These are phyloP conservation scores for Irpex sp. DNA, from an alignment of 1,284 basidiomycete genomes.

Conservation along the genomic window DNA sequence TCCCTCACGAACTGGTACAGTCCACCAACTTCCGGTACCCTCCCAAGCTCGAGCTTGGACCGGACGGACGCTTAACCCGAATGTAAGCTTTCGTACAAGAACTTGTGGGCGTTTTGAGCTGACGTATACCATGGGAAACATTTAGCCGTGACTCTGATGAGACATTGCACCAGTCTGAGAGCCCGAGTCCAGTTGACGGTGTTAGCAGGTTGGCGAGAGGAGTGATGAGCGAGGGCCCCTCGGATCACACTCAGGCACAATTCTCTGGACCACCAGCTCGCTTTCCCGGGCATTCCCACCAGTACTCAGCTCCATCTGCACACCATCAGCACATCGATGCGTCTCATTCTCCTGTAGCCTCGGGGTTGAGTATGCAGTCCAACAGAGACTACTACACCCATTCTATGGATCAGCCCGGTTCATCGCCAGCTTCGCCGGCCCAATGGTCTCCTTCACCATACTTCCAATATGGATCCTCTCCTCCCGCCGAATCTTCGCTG, in stretches of 20 bases:
- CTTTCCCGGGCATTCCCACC: constrained; percentile 18
- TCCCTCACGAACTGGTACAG: constrained; percentile 67
- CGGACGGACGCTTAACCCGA: constrained; percentile 53
- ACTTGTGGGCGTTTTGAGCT: background rate
- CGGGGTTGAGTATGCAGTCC: constrained; percentile 7
- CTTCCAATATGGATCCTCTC: constrained; percentile 3
- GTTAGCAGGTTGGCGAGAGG: constrained; percentile 16
- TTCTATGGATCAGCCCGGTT: background rate
- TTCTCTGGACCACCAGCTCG: constrained; percentile 19
- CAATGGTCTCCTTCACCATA: constrained; percentile 10
- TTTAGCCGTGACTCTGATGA: constrained; percentile 24
- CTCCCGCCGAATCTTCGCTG: constrained; percentile 5
- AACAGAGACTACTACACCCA: constrained; percentile 9
- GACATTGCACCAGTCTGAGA: constrained; percentile 21
- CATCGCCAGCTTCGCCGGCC: background rate
- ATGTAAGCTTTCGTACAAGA: constrained; percentile 42
- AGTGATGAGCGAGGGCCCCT: constrained; percentile 21
- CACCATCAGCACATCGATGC: constrained; percentile 3
- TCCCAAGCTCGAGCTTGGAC: constrained; percentile 61
- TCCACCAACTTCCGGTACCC: constrained; percentile 72
- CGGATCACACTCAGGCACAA: constrained; percentile 19
- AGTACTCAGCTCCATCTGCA: constrained; percentile 10
- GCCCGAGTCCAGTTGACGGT: constrained; percentile 13
- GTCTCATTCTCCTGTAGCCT: background rate
- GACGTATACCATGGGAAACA: constrained; percentile 5